A percentile compares a stretch with the other conserved stretches of the same genome.
Evolutionary conservation across 176 grass and related monocot genomes (phyloP).

Genomic region (Carex myosuroides): DNA sequence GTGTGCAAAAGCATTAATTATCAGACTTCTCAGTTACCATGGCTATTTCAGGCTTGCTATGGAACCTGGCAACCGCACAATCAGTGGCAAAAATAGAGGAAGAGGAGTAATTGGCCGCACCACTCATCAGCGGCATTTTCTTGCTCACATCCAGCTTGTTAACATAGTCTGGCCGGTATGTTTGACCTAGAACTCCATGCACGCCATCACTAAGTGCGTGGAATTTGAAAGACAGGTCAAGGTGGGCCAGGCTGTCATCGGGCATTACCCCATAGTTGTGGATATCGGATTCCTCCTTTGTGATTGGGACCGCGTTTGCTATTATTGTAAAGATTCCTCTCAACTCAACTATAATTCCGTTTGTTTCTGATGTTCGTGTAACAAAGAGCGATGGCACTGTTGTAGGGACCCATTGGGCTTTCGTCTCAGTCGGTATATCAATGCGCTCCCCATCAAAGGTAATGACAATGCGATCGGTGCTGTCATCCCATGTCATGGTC

Average conservation of each 20-base stretch:
- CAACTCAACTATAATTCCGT: conserved; percentile 32
- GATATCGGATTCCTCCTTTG: conserved; percentile 35
- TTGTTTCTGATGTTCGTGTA: conserved; percentile 22
- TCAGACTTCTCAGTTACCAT: neutral
- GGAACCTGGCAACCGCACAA: conserved; percentile 42
- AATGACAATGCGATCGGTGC: conserved; percentile 26
- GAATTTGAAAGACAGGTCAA: conserved; percentile 54
- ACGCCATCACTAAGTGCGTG: conserved; percentile 33
- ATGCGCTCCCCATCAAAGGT: conserved; percentile 28
- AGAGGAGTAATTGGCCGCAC: conserved; percentile 24
- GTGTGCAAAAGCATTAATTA: neutral
- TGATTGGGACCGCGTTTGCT: conserved; percentile 37
- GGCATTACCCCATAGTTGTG: conserved; percentile 44
- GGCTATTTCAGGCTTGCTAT: conserved; percentile 16
- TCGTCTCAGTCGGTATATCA: neutral
- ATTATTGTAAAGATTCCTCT: conserved; percentile 36
- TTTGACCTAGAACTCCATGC: conserved; percentile 57
- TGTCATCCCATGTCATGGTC: conserved; percentile 23
- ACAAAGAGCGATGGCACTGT: conserved; percentile 17
- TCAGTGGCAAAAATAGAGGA: conserved; percentile 40
- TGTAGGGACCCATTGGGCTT: conserved; percentile 18
- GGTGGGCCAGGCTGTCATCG: conserved; percentile 42
- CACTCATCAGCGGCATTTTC: conserved; percentile 49
- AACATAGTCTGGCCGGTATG: conserved; percentile 41
- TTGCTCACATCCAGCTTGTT: conserved; percentile 35